Conservation (phyloP, 306 rosid species). For the Lagenaria siceraria region DNA sequence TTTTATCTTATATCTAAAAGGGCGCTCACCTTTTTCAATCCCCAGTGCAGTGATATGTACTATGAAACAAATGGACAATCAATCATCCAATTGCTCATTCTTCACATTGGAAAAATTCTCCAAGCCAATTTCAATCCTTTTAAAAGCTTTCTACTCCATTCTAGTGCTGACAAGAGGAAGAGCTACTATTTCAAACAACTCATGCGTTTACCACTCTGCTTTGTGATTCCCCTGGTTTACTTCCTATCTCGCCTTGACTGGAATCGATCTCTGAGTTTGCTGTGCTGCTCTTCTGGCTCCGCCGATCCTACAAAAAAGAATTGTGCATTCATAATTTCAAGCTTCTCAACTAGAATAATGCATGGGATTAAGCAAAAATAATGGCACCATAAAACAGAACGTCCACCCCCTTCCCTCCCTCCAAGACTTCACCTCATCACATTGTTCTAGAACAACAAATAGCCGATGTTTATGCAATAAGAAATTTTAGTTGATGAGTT, state of each 20-base stretch:
- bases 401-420: background rate
- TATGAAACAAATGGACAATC: conserved; percentile 24
- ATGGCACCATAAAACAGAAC: background rate
- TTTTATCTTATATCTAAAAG: background rate
- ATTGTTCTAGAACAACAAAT: background rate
- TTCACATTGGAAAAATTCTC: background rate
- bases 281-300: conserved; percentile 61
- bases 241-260: conserved; percentile 27
- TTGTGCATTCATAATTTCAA: background rate
- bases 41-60: conserved; percentile 5
- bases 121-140: background rate
- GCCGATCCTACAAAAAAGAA: conserved; percentile 57
- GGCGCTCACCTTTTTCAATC: background rate
- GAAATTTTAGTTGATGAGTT: background rate
- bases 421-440: background rate
- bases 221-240: conserved; percentile 19
- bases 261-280: conserved; percentile 67
- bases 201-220: conserved; percentile 15
- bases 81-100: conserved; percentile 23
- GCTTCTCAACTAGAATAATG: background rate
- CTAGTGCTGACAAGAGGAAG: background rate
- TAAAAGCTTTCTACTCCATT: background rate
- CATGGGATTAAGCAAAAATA: background rate
- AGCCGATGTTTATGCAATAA: background rate
- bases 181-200: background rate